Percentiles rank a stretch among this genome's conserved stretches.
phyloP scores from a whole-genome alignment of 75 land plant genomes.

The Selaginella tamariscina region DNA sequence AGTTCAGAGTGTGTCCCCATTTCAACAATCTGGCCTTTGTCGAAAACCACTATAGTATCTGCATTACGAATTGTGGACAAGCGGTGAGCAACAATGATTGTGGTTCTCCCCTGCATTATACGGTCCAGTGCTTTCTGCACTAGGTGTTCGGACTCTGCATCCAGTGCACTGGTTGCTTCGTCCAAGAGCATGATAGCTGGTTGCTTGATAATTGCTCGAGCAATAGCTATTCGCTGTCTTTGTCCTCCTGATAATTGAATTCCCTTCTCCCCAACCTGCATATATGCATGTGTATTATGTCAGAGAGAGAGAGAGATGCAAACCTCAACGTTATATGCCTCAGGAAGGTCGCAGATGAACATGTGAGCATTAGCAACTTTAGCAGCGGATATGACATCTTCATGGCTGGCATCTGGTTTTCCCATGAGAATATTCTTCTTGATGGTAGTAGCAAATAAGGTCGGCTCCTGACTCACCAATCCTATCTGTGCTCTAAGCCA shows the following conservation, averaged over 20 bases:
- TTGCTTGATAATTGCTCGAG: background rate
- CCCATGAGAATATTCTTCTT: slow-evolving; percentile 2
- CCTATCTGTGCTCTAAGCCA: slow-evolving; percentile 4
- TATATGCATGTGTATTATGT: background rate
- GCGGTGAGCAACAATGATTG: background rate
- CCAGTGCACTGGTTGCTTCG: background rate
- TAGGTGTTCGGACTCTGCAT: background rate
- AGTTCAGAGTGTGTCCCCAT: background rate
- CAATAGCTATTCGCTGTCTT: background rate
- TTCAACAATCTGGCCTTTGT: background rate
- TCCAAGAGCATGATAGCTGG: background rate
- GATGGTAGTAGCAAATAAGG: slow-evolving; percentile 6
- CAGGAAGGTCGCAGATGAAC: slow-evolving; percentile 19
- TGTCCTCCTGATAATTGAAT: background rate
- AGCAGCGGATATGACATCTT: slow-evolving; percentile 16
- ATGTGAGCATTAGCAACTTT: slow-evolving; percentile 22
- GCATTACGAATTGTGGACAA: background rate
- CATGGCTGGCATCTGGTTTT: slow-evolving; percentile 4
- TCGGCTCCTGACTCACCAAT: slow-evolving; percentile 6
- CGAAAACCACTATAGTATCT: background rate
- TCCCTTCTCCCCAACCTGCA: background rate
- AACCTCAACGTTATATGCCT: slow-evolving; percentile 25
- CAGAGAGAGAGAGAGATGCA: background rate
- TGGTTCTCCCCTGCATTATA: background rate
- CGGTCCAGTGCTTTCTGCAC: background rate